These are phyloP conservation scores for Inonotus obliquus DNA, from an alignment of 1,284 basidiomycete genomes.

Conservation along the genomic window DNA sequence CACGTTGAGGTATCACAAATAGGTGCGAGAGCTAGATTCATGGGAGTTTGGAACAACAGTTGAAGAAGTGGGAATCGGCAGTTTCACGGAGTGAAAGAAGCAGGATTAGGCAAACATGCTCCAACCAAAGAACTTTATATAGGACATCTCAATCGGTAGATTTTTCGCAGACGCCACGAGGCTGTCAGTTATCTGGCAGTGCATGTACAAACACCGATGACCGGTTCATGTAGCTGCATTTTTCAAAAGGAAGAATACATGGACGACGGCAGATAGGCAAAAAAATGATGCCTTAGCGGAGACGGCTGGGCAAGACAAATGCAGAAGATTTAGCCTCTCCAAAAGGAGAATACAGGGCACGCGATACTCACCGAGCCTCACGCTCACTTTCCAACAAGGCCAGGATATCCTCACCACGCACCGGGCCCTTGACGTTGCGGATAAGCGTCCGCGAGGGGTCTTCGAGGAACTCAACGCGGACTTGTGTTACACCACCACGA, in stretches of 20 bases:
- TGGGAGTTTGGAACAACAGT: neutral
- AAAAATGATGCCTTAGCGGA: conserved; percentile 30
- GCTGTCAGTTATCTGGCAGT: neutral
- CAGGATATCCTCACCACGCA: conserved; percentile 95
- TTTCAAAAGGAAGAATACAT: conserved; percentile 15
- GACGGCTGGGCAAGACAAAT: conserved; percentile 30
- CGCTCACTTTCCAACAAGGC: conserved; percentile 98
- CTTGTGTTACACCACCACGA: conserved; percentile 99
- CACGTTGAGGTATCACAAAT: neutral
- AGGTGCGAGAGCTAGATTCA: neutral
- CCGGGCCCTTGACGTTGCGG: conserved; percentile 99
- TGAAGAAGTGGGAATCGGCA: neutral
- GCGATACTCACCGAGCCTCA: conserved; percentile 88
- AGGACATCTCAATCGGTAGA: neutral
- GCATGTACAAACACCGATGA: neutral
- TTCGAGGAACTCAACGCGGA: conserved; percentile 99
- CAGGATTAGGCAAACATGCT: neutral
- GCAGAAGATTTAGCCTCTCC: neutral
- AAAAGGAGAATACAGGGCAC: neutral
- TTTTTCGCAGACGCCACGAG: neutral
- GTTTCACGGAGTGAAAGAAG: neutral
- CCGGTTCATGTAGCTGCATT: conserved; percentile 5
- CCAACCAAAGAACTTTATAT: neutral
- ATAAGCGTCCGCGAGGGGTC: conserved; percentile 95
- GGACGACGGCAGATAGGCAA: conserved; percentile 3